These are phyloP conservation scores for Solanum medicagineum DNA, from an alignment of 257 asterid species.

Conservation along the genomic window DNA sequence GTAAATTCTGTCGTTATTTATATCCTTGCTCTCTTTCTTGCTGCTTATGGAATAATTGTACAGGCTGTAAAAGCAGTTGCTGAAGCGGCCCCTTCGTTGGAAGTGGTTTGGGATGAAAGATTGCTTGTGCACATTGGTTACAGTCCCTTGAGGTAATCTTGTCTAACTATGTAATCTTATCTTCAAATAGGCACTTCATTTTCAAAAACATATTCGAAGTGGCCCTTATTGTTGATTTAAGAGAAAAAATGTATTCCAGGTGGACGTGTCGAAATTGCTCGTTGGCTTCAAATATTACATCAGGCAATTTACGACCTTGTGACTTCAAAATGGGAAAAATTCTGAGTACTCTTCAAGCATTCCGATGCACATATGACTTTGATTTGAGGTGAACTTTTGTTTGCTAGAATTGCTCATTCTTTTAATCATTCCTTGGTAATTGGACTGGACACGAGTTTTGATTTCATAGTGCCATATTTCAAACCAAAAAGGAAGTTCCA, in stretches of 20 bases:
- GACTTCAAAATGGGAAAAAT: conserved; percentile 92
- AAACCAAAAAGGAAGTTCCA: background rate
- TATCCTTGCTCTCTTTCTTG: background rate
- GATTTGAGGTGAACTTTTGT: conserved; percentile 47
- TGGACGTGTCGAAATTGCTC: conserved; percentile 91
- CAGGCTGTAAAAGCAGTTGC: conserved; percentile 82
- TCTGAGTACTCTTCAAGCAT: conserved; percentile 63
- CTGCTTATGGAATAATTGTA: background rate
- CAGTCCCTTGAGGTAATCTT: conserved; percentile 82
- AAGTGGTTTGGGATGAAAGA: conserved; percentile 51
- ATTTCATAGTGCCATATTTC: background rate
- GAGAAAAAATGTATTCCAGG: conserved; percentile 23
- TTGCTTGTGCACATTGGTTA: conserved; percentile 75
- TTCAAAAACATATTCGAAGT: background rate
- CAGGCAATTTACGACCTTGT: conserved; percentile 72
- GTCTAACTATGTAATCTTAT: background rate
- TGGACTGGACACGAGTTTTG: background rate
- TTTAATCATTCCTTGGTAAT: background rate
- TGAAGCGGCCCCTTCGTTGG: conserved; percentile 45
- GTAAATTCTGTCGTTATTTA: background rate
- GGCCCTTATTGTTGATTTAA: background rate
- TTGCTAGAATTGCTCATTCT: background rate
- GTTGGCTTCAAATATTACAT: conserved; percentile 52
- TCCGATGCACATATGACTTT: conserved; percentile 73
- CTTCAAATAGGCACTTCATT: background rate